phyloP scores from a whole-genome alignment of 805 yeast species.

The Candida ficus region DNA sequence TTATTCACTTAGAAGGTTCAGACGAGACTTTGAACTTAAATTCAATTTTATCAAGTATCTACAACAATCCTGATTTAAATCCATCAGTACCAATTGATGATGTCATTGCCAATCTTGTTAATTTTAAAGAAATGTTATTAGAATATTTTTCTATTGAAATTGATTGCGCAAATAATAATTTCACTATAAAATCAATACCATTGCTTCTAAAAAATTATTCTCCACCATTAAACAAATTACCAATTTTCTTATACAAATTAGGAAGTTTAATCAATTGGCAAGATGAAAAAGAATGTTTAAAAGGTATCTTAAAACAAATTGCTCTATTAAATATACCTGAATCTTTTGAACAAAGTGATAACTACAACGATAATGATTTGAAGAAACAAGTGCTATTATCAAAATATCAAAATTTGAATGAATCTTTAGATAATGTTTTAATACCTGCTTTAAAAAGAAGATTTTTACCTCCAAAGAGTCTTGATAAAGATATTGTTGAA shows the following conservation, averaged over 20 bases:
- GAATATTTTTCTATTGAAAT: conserved; percentile 70
- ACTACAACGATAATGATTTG: conserved; percentile 18
- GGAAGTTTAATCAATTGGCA: conserved; percentile 58
- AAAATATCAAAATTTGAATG: conserved; percentile 28
- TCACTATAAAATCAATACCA: conserved; percentile 52
- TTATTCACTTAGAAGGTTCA: conserved; percentile 34
- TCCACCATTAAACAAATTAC: conserved; percentile 61
- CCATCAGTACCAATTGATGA: conserved; percentile 22
- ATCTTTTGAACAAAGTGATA: conserved; percentile 29
- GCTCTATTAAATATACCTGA: conserved; percentile 74
- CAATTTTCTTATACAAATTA: conserved; percentile 59
- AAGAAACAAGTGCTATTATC: conserved; percentile 22
- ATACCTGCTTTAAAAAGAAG: conserved; percentile 62
- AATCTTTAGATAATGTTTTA: conserved; percentile 47
- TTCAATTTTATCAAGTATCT: conserved; percentile 7
- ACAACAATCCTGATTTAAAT: conserved; percentile 13
- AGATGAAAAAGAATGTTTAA: conserved; percentile 64
- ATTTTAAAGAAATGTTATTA: conserved; percentile 69
- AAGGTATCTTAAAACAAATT: conserved; percentile 59
- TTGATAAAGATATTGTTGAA: conserved; percentile 60
- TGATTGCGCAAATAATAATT: conserved; percentile 23
- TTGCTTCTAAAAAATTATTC: conserved; percentile 56
- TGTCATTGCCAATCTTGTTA: conserved; percentile 27
- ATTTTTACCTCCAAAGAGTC: conserved; percentile 55
- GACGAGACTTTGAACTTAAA: conserved; percentile 12